A percentile compares a stretch with the other conserved stretches of the same genome.
These are phyloP conservation scores for Microdochium paspali DNA, from an alignment of 2,329 filamentous ascomycete genomes.

Conservation along the genomic window DNA sequence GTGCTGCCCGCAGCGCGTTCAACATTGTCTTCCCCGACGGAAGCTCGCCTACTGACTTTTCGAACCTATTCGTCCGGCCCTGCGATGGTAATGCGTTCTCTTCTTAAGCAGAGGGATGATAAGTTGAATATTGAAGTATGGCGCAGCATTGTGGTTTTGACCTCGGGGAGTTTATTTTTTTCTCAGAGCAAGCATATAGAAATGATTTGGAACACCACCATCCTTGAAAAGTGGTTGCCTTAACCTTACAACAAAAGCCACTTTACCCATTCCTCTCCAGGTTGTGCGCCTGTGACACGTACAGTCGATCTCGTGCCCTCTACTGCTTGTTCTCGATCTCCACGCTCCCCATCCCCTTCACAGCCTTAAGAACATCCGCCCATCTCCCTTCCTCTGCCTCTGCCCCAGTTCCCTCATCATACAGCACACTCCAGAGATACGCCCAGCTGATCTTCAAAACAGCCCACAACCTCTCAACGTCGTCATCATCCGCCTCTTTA, in stretches of 20 bases:
- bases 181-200: neutral
- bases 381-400: slow-evolving; percentile 9
- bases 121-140: neutral
- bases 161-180: neutral
- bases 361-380: slow-evolving; percentile 16
- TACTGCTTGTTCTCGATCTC: slow-evolving; percentile 18
- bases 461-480: slow-evolving; percentile 19
- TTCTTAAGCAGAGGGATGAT: neutral
- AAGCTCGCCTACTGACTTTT: slow-evolving; percentile 1
- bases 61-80: slow-evolving; percentile 4
- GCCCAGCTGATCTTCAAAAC: slow-evolving; percentile 28
- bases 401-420: slow-evolving; percentile 16
- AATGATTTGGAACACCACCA: neutral
- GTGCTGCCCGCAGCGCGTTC: slow-evolving; percentile 4
- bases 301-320: neutral
- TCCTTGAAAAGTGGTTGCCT: no score
- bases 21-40: slow-evolving; percentile 4
- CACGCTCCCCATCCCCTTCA: slow-evolving; percentile 13
- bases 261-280: no score
- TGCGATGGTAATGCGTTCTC: slow-evolving; percentile 4
- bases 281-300: neutral
- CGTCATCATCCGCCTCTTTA: slow-evolving; percentile 22
- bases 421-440: slow-evolving; percentile 24
- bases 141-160: neutral
- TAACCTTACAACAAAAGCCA: no score